These are phyloP conservation scores for Xylaria sp. DNA, from an alignment of 2,329 filamentous ascomycete species.

Conservation along the genomic window DNA sequence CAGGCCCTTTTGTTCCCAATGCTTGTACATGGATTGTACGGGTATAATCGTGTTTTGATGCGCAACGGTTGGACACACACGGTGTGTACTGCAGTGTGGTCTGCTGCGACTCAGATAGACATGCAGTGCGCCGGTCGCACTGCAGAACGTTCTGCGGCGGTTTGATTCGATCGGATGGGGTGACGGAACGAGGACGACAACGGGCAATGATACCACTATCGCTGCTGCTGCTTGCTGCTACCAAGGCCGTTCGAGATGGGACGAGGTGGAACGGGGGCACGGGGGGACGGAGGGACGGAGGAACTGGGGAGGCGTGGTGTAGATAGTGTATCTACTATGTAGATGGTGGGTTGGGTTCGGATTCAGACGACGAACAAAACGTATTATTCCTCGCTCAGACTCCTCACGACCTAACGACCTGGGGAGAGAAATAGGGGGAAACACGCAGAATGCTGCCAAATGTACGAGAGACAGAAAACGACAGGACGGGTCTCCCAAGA, in stretches of 20 bases:
- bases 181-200: constrained; percentile 39
- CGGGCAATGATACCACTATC: constrained; percentile 24
- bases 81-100: constrained; percentile 25
- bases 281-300: neutral
- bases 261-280: constrained; percentile 21
- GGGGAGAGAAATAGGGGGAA: constrained; percentile 34
- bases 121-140: constrained; percentile 48
- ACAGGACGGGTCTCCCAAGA: constrained; percentile 28
- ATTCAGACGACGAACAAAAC: constrained; percentile 34
- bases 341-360: constrained; percentile 24
- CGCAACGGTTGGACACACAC: constrained; percentile 29
- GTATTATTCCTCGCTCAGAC: constrained; percentile 15
- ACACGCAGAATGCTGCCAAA: constrained; percentile 32
- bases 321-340: neutral
- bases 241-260: constrained; percentile 22
- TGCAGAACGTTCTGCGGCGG: constrained; percentile 47
- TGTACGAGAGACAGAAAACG: constrained; percentile 31
- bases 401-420: constrained; percentile 18
- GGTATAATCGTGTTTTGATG: constrained; percentile 32
- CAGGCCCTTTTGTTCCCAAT: constrained; percentile 22
- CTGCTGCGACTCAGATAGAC: constrained; percentile 42
- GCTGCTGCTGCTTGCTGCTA: neutral
- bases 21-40: constrained; percentile 20
- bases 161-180: constrained; percentile 48
- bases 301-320: neutral